Base-by-base conservation (phyloP, 2,329 filamentous ascomycete genomes). In the Juglanconis oblonga region DNA sequence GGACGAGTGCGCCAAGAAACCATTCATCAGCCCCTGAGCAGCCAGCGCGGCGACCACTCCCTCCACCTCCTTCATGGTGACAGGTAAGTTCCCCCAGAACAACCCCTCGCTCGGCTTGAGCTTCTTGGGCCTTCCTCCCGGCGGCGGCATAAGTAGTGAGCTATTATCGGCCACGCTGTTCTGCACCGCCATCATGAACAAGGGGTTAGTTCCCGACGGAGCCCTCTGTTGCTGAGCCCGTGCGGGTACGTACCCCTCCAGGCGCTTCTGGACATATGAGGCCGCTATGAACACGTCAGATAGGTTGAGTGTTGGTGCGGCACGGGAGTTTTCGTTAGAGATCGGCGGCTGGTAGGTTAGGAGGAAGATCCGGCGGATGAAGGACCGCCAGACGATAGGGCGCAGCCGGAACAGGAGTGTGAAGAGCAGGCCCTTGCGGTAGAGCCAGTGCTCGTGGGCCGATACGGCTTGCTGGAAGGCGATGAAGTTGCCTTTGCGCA, bases 351-450 rank as follows among this genome's bases (percentile, higher is more conserved):
- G 82, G 64, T 93, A 95, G 14, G 86, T 90, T 11, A 95, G 79
- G 9, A 94, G 76, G 72, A 96, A 97, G 0, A 88, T 86, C 65
- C 87, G 88, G 35, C 92, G 85, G 17, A 89, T 85, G 6, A 98
- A 81, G 1, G 89, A 90, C 13, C 94, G 87, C 92, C 92, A 97
- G 11, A 96, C 84, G 2, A 96, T 79, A 1, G 91, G 86, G 58
- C 95, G 89, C 60, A 93, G 88, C 55, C 91, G 85, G 68, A 91
- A 90, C 3, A 86, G 82, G 10, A 97, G 79, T 13, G 89, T 86
- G 5, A 96, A 81, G 29, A 96, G 82, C 32, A 97, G 81, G 1
- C 90, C 88, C 70, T 87, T 89, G 44, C 84, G 81, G 33, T 91
- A 84, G 61, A 97, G 88, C 88, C 91, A 97, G 51, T 82, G 74